Percentiles rank a stretch among this genome's conserved stretches.
These are phyloP conservation scores for Phylloporus gajari DNA, from an alignment of 1,284 basidiomycete genomes.

Conservation along the genomic window DNA sequence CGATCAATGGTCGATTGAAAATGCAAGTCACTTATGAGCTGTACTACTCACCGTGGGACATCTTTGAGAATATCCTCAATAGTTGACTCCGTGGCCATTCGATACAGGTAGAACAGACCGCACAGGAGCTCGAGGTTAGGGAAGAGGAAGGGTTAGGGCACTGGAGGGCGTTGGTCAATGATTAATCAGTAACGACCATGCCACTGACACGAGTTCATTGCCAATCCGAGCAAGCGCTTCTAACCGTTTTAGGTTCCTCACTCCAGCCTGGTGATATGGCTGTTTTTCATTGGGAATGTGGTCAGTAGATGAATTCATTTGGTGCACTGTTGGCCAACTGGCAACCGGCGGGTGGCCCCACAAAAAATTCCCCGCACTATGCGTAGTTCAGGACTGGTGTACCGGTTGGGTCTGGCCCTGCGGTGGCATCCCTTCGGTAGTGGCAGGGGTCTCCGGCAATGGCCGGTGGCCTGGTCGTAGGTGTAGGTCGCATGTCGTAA, in stretches of 20 bases:
- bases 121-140: neutral
- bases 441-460: no score
- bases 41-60: conserved; percentile 7
- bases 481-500: no score
- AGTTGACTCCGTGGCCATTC: neutral
- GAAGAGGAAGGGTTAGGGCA: neutral
- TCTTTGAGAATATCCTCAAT: conserved; percentile 13
- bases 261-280: neutral
- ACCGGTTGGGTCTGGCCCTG: no score
- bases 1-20: neutral
- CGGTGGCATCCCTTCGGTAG: no score
- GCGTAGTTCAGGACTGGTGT: neutral
- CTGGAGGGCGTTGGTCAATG: neutral
- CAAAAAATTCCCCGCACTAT: neutral
- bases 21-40: neutral
- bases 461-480: no score
- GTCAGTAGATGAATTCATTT: neutral
- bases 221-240: neutral
- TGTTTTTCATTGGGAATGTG: neutral
- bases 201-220: neutral
- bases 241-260: neutral
- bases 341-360: no score
- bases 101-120: neutral
- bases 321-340: neutral
- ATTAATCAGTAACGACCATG: neutral